Conservation (phyloP, 345 rosid genomes). For the Salix purpurea region DNA sequence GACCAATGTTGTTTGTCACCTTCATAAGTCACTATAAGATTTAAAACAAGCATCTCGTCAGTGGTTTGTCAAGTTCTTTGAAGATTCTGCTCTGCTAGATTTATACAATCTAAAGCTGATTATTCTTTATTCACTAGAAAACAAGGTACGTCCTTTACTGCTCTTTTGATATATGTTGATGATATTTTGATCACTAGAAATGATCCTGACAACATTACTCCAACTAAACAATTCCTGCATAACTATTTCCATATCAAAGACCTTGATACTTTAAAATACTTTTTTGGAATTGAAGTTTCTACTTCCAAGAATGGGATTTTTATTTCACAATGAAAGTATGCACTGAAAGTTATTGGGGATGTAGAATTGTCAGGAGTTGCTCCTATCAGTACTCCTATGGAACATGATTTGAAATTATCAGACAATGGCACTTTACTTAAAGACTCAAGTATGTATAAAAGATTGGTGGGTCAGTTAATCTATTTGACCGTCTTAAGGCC, state of each 20-base stretch:
- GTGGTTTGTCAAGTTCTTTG: neutral
- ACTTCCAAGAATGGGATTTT: neutral
- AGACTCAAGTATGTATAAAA: neutral
- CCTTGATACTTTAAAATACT: neutral
- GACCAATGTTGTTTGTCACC: neutral
- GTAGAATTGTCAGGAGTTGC: neutral
- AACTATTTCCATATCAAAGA: neutral
- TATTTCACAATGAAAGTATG: neutral
- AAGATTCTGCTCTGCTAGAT: neutral
- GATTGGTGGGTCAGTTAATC: neutral
- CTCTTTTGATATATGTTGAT: neutral
- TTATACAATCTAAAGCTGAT: neutral
- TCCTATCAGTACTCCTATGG: neutral
- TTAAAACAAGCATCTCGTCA: neutral
- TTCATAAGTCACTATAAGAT: neutral
- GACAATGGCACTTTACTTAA: neutral
- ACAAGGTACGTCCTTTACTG: neutral
- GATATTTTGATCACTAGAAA: neutral
- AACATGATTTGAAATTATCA: neutral
- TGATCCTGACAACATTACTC: neutral
- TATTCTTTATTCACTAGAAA: neutral
- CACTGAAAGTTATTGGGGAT: neutral
- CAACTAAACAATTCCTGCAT: neutral
- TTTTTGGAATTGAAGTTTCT: neutral
- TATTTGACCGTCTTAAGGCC: constrained; percentile 3